Evolutionary conservation across 352 stramenopile genomes (phyloP).

Genomic region (Sclerospora graminicola): DNA sequence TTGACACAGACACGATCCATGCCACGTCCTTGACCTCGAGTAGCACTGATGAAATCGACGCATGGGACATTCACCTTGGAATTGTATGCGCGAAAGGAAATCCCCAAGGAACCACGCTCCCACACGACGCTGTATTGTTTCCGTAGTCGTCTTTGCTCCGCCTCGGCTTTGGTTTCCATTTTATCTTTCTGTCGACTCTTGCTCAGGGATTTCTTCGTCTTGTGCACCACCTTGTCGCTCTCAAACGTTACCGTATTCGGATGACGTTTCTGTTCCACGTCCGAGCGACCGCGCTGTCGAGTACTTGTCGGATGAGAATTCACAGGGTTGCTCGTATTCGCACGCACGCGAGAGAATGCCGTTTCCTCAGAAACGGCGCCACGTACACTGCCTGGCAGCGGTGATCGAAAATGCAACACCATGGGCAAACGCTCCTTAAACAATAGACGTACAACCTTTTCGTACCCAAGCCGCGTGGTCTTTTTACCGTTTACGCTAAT

Average conservation of each 20-base stretch:
- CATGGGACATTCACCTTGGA: slow-evolving; percentile 57
- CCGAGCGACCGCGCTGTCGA: slow-evolving; percentile 4
- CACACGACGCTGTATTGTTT: slow-evolving; percentile 74
- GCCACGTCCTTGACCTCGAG: slow-evolving; percentile 41
- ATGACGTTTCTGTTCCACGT: slow-evolving; percentile 10
- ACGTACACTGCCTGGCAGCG: slow-evolving; percentile 2
- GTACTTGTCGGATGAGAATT: background rate
- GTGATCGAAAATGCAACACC: slow-evolving; percentile 67
- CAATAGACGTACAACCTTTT: slow-evolving; percentile 67
- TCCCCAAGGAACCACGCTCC: slow-evolving; percentile 53
- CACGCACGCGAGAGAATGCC: background rate
- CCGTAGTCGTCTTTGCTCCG: slow-evolving; percentile 30
- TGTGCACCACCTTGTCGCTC: slow-evolving; percentile 8
- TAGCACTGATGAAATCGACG: slow-evolving; percentile 52
- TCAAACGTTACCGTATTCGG: slow-evolving; percentile 8
- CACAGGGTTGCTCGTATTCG: slow-evolving; percentile 9
- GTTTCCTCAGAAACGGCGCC: slow-evolving; percentile 2
- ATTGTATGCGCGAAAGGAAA: slow-evolving; percentile 66
- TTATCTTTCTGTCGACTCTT: slow-evolving; percentile 17
- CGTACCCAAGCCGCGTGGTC: slow-evolving; percentile 58
- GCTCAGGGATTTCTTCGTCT: slow-evolving; percentile 4
- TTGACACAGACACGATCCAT: slow-evolving; percentile 74
- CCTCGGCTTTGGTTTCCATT: slow-evolving; percentile 12
- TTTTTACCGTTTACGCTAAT: slow-evolving; percentile 77
- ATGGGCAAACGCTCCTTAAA: slow-evolving; percentile 69